Evolutionary conservation across 306 rosid genomes (phyloP).

Genomic region (Cucumis melo): DNA sequence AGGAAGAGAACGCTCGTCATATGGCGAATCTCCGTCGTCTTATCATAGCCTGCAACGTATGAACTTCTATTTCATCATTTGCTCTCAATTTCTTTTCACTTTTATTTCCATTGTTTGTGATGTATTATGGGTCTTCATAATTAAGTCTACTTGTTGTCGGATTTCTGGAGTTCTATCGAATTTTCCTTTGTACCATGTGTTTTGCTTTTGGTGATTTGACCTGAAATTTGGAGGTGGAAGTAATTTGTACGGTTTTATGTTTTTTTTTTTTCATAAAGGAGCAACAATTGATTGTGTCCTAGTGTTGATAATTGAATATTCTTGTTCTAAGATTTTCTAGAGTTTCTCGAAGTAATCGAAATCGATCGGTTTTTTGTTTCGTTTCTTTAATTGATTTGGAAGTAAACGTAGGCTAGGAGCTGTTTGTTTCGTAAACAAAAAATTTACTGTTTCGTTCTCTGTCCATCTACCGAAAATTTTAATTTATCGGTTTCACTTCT

Average conservation of each 20-base stretch:
- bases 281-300: neutral
- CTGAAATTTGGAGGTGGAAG: neutral
- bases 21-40: constrained; percentile 57
- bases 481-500: neutral
- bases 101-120: neutral
- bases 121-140: neutral
- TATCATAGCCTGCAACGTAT: constrained; percentile 70
- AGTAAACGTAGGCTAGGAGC: neutral
- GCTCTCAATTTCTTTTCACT: neutral
- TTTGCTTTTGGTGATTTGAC: neutral
- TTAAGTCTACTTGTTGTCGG: neutral
- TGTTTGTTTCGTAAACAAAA: neutral
- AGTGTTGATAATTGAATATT: neutral
- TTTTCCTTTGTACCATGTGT: neutral
- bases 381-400: neutral
- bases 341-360: neutral
- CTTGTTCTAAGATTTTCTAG: neutral
- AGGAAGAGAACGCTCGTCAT: constrained; percentile 82
- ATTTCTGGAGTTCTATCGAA: neutral
- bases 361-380: neutral
- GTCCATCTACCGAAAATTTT: neutral
- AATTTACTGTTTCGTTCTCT: neutral
- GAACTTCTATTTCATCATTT: neutral
- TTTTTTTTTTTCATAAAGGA: neutral
- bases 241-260: neutral